Evolutionary conservation across 2,329 filamentous ascomycete species (phyloP).

Genomic region (Zymoseptoria crescenta): DNA sequence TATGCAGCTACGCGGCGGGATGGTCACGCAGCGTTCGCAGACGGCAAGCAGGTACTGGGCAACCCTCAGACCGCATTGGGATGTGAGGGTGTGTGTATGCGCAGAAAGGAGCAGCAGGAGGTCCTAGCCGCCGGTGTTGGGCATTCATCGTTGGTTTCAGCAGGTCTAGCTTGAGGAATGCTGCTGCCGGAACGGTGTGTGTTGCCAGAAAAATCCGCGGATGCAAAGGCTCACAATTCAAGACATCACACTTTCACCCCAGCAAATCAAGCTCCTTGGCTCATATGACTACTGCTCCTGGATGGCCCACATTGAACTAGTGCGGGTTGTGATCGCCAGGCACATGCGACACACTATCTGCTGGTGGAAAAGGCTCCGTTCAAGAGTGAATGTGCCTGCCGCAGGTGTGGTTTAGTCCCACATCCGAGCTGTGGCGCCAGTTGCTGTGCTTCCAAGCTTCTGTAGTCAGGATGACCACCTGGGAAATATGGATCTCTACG

Average conservation of each 20-base stretch:
- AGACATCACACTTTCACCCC: slow-evolving; percentile 14
- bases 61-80: slow-evolving; percentile 12
- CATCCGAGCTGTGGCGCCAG: slow-evolving; percentile 27
- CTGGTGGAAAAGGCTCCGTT: background rate
- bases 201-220: slow-evolving; percentile 16
- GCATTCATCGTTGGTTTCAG: slow-evolving; percentile 15
- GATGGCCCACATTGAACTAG: slow-evolving; percentile 17
- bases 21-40: slow-evolving; percentile 29
- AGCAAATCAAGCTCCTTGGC: slow-evolving; percentile 15
- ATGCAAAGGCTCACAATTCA: slow-evolving; percentile 10
- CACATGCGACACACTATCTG: slow-evolving; percentile 11
- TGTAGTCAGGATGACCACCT: slow-evolving; percentile 22
- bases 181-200: slow-evolving; percentile 12
- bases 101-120: slow-evolving; percentile 2
- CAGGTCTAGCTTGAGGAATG: slow-evolving; percentile 23
- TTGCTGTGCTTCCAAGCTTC: slow-evolving; percentile 23
- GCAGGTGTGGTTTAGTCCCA: slow-evolving; percentile 22
- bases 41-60: slow-evolving; percentile 24
- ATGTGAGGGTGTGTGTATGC: slow-evolving; percentile 5
- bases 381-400: slow-evolving; percentile 17
- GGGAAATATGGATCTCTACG: slow-evolving; percentile 22
- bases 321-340: slow-evolving; percentile 14
- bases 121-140: background rate
- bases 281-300: slow-evolving; percentile 24
- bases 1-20: slow-evolving; percentile 25